Evolutionary conservation across 2,329 filamentous ascomycete species (phyloP), one percentile per base, ranked within the genome.

Genomic region (Fusarium redolens): DNA sequence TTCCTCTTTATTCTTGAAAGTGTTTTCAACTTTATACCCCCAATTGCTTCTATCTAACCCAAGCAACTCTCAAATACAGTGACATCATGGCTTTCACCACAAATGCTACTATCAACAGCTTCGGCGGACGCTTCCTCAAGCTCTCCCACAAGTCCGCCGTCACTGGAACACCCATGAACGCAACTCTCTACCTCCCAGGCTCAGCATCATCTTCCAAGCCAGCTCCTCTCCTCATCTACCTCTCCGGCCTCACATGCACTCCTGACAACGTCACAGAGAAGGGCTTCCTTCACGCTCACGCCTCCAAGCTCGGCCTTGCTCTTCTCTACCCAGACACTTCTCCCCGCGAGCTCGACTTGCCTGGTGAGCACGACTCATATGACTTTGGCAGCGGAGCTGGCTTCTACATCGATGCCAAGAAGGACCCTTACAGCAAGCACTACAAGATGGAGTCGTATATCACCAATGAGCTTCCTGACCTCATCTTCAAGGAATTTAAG

Each of bases 391-490:
- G 90, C 71, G 96, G 93, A 9, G 96, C 96, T 2, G 94, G 94
- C 61, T 99, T 99, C 88, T 99, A 99, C 86, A 85, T 99, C 75
- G 92, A 99, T 82, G 95, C 96, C 14, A 93, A 91, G 8, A 87
- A 86, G 73, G 87, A 89, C 35, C 94, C 95, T 14, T 99, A 91
- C 86, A 85, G 85, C 66, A 85, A 86, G 60, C 90, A 94, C 81
- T 99, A 99, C 87, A 92, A 92, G 77, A 99, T 99, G 96, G 95
- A 98, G 86, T 91, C 88, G 71, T 99, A 99, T 86, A 88, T 99
- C 75, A 92, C 92, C n/a, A 83, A 89, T 60, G 96, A 99, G 84
- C 90, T 99, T n/a, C 96, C 95, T 2, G 84, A 87, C 20, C 86
- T 91, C 3, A 88, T 98, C 30, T 97, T 95, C 82, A 82, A 83